Evolutionary conservation across 805 yeast genomes (phyloP), one percentile per base, ranked within the genome.

Genomic region (Wickerhamiella allomyrinae): DNA sequence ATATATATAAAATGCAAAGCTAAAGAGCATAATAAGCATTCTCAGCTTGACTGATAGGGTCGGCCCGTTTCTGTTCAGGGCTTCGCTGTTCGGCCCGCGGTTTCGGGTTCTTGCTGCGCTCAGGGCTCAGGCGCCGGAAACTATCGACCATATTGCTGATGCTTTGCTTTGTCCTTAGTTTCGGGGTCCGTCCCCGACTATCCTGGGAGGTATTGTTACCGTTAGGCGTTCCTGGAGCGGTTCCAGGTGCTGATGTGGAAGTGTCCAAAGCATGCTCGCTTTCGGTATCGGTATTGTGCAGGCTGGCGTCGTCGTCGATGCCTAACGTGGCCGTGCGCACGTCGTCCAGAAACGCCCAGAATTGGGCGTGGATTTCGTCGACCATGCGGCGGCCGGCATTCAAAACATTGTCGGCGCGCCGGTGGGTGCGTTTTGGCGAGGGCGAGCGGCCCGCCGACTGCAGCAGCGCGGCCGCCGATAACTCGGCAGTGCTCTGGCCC

Each of bases 341-440:
- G 33, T 60, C 64, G 13, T 57, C 63, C 25, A 58, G 47, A 15
- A 60, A 52, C 2, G 61, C 55, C 61, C 61, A 58, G 40, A 60
- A 55, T 44, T 58, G 63, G 13, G 54, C 41, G 11, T 59, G 57
- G 7, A 60, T 50, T 34, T 55, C 63, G 27, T 55, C 62, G 9
- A 58, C 60, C 5, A 59, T 59, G 10, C 60, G 47, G 10, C 47
- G 41, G 29, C 62, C 60, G 55, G 53, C 51, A 22, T 47, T 52
- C 35, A 56, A 25, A 11, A 56, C 55, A 27, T 58, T 60, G 22
- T 47, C 40, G 25, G 40, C 15, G 19, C 29, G 29, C 8, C 14
- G 8, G 14, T 20, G 29, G 7, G 14, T n/a, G 20, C 43, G 33
- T 22, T 34, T 36, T n/a, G 47, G 47, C 10, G 42, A 37, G 14